Percentiles rank a stretch among this genome's conserved stretches.
These are phyloP conservation scores for Populus ilicifolia DNA, from an alignment of 345 rosid genomes.

Conservation along the genomic window DNA sequence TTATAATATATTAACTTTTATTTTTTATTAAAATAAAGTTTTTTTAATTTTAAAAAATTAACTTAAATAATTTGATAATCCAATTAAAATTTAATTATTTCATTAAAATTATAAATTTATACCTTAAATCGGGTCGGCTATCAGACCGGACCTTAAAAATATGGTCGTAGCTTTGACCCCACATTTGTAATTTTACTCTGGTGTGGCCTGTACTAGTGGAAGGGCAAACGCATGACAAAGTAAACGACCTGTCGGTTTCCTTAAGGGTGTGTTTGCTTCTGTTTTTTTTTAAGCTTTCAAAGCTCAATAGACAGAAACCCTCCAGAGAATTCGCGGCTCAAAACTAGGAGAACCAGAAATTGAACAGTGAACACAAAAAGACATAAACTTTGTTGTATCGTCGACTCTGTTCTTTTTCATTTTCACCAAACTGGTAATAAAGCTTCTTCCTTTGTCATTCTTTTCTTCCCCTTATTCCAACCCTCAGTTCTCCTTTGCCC, in stretches of 20 bases:
- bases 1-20: too few species aligned
- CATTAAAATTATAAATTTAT: too few species aligned
- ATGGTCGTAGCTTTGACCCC: neutral
- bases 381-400: neutral
- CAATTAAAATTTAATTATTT: too few species aligned
- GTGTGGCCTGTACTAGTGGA: neutral
- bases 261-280: neutral
- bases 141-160: too few species aligned
- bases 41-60: too few species aligned
- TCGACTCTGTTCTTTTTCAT: neutral
- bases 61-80: too few species aligned
- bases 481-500: too few species aligned
- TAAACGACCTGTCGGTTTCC: neutral
- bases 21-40: too few species aligned
- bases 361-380: neutral
- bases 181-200: neutral
- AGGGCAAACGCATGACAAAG: neutral
- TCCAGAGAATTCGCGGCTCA: neutral
- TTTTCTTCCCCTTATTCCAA: neutral
- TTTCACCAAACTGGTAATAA: neutral
- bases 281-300: neutral
- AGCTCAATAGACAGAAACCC: neutral
- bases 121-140: too few species aligned
- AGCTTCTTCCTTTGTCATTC: neutral
- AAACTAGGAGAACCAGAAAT: neutral